These are phyloP conservation scores for Mucor irregularis DNA, from an alignment of 371 early-diverging fungal species.

Conservation along the genomic window DNA sequence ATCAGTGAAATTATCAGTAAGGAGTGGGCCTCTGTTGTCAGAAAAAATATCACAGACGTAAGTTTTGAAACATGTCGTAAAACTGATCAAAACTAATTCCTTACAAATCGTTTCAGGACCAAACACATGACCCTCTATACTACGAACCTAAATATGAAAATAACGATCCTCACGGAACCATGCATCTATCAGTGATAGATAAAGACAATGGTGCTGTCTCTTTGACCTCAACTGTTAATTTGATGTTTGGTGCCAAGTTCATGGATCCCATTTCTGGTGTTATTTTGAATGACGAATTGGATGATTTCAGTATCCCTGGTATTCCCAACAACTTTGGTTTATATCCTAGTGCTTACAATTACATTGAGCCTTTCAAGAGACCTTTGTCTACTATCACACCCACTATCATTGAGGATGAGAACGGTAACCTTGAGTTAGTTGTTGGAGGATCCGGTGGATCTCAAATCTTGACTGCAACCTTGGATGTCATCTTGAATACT, in stretches of 20 bases:
- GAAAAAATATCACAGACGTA: conserved; percentile 72
- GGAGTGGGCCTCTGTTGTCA: conserved; percentile 62
- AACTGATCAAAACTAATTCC: background rate
- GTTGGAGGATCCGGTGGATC: conserved; percentile 96
- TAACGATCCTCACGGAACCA: conserved; percentile 93
- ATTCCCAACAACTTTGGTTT: conserved; percentile 84
- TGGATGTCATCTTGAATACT: conserved; percentile 79
- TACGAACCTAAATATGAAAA: conserved; percentile 80
- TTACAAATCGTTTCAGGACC: conserved; percentile 21
- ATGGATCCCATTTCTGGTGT: conserved; percentile 96
- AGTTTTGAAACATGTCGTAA: conserved; percentile 1
- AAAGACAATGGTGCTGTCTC: conserved; percentile 79
- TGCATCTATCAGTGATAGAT: conserved; percentile 93
- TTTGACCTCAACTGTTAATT: conserved; percentile 95
- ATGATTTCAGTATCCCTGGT: conserved; percentile 96
- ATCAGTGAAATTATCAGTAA: conserved; percentile 69
- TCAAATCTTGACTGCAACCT: conserved; percentile 85
- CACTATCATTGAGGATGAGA: conserved; percentile 74
- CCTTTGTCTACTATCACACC: conserved; percentile 93
- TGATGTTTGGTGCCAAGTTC: conserved; percentile 92
- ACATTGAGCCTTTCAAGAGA: conserved; percentile 82
- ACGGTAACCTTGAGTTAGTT: conserved; percentile 70
- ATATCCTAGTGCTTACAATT: conserved; percentile 83
- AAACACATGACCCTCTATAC: conserved; percentile 52
- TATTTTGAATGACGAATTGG: conserved; percentile 97